Conservation (phyloP, 495 filamentous ascomycete species). For the Aspergillus heteromorphus region DNA sequence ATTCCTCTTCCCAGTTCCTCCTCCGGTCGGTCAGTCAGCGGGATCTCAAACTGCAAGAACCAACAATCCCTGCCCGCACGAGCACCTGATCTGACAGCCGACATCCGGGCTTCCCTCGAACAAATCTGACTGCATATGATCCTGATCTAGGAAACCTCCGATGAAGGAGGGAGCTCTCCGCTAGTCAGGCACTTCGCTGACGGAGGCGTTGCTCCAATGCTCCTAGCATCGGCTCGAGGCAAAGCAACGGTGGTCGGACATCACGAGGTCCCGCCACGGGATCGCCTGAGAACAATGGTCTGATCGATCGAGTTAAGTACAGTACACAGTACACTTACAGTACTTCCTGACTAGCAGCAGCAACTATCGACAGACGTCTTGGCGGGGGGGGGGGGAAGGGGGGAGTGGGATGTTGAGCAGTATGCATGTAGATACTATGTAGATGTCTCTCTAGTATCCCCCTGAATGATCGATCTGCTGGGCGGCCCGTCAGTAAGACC, state of each 20-base stretch:
- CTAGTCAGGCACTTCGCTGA: neutral
- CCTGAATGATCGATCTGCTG: neutral
- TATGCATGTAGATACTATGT: neutral
- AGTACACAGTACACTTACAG: too few species aligned
- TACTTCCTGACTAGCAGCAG: too few species aligned
- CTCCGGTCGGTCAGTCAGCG: too few species aligned
- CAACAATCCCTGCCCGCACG: neutral
- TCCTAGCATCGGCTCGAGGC: neutral
- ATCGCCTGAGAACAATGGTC: conserved; percentile 16
- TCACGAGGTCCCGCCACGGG: conserved; percentile 19
- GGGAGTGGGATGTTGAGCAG: neutral
- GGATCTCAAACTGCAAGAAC: too few species aligned
- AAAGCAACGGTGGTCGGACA: neutral
- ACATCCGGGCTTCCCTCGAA: neutral
- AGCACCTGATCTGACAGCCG: neutral
- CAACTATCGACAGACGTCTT: neutral
- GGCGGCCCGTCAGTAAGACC: neutral
- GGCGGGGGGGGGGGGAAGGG: neutral
- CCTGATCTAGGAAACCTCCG: neutral
- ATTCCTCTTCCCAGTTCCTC: too few species aligned
- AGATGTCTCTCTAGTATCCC: neutral
- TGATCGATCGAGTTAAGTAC: too few species aligned
- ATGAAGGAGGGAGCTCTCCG: neutral
- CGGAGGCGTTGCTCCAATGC: neutral
- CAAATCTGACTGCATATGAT: neutral